Conservation (phyloP, 2,329 filamentous ascomycete species). For the Xylariaceae sp. region DNA sequence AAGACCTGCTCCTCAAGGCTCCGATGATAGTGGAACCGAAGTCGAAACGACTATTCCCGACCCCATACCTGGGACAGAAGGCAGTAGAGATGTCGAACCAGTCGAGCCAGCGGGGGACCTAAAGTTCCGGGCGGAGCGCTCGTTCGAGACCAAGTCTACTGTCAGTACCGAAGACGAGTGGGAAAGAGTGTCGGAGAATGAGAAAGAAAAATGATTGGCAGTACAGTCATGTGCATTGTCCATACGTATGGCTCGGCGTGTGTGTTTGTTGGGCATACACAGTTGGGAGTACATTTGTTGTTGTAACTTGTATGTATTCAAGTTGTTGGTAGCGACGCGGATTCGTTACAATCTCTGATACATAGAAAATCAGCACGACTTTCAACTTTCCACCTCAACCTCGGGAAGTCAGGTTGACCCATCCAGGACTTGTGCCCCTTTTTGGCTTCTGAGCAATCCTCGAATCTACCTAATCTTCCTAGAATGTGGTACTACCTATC, state of each 20-base stretch:
- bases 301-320: background rate
- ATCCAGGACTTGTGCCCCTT: too few species aligned
- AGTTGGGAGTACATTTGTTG: background rate
- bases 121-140: slow-evolving; percentile 41
- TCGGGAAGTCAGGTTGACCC: too few species aligned
- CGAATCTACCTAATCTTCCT: too few species aligned
- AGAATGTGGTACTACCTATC: too few species aligned
- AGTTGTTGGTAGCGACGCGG: background rate
- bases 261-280: background rate
- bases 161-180: slow-evolving; percentile 90
- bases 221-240: background rate
- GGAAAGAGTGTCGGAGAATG: slow-evolving; percentile 83
- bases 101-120: slow-evolving; percentile 41
- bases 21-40: slow-evolving; percentile 48
- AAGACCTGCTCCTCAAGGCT: slow-evolving; percentile 29
- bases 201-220: slow-evolving; percentile 45
- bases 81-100: slow-evolving; percentile 40
- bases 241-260: background rate
- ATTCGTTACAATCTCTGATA: too few species aligned
- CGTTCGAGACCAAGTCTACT: slow-evolving; percentile 48
- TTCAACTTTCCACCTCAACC: too few species aligned
- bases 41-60: slow-evolving; percentile 38
- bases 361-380: too few species aligned
- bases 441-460: too few species aligned
- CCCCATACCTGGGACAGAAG: slow-evolving; percentile 29